Evolutionary conservation across 2,329 filamentous ascomycete species (phyloP), one percentile per base, ranked within the genome.

Genomic region (Microdochium nivale): DNA sequence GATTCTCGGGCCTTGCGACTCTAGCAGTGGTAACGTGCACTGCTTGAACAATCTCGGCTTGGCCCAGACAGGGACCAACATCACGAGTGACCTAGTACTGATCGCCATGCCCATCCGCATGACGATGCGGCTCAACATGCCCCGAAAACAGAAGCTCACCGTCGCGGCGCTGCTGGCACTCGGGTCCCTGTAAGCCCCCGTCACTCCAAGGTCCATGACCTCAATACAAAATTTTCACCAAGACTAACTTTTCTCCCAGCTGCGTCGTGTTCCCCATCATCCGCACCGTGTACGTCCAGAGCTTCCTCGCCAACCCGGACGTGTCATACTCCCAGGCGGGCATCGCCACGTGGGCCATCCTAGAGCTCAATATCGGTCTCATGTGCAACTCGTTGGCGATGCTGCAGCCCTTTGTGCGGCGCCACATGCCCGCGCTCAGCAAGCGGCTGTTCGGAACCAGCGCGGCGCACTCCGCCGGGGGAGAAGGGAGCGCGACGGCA

Each of bases 21-120:
- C 60, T 2, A 3, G 9, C 19, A 44, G 52, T 23, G 52, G 53
- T 25, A 57, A 51, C 35, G 49, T 50, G 60, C 61, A 49, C 33
- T 77, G 74, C 56, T 64, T 77, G 49, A 61, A 71, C 51, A 70
- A 73, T 52, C 68, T 73, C 49, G 64, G 69, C 13, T 67, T 75
- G 53, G 62, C 68, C 37, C 73, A 74, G 53, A 70, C 74, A 0
- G 68, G 67, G 1, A 61, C 74, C 19, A 75, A 75, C 58, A 73
- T 76, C 49, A 49, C 68, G 37, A 74, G 70, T 27, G 71, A 76
- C 56, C 52, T 74, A 9, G 51, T 72, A 16, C 68, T 73, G 47
- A 70, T 72, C 53, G 55, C 66, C 1, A 59, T 76, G 16, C 74
- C 74, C 1, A 66, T 74, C 49, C 65, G 66, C 2, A 71, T 72